Evolutionary conservation across 164 flowering plant genomes (phyloP).

Genomic region (Pachysandra terminalis): DNA sequence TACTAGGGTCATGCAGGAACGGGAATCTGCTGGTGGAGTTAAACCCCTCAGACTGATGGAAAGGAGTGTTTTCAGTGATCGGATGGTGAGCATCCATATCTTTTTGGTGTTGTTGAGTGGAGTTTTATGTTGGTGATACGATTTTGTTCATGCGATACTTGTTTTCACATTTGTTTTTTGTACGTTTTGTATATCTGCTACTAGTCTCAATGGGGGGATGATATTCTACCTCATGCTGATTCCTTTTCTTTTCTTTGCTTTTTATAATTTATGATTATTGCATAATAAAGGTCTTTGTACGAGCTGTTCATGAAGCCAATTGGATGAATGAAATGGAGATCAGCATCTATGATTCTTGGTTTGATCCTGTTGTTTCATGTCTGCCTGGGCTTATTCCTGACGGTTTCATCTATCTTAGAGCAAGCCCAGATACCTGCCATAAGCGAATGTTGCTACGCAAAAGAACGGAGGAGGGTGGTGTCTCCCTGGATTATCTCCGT

Average conservation of each 20-base stretch:
- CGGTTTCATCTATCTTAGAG: constrained; percentile 94
- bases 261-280: background rate
- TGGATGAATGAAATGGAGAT: constrained; percentile 99
- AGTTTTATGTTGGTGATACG: too few relatives aligned
- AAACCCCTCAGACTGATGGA: constrained; percentile 97
- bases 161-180: background rate
- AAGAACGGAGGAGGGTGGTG: constrained; percentile 92
- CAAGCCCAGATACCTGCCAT: constrained; percentile 97
- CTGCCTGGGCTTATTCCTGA: constrained; percentile 96
- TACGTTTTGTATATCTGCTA: too few relatives aligned
- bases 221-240: too few relatives aligned
- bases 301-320: constrained; percentile 98
- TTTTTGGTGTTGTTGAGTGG: too few relatives aligned
- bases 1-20: constrained; percentile 97
- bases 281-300: constrained; percentile 75
- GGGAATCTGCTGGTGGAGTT: constrained; percentile 79
- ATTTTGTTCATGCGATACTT: background rate
- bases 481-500: constrained; percentile 75
- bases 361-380: constrained; percentile 91
- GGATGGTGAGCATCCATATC: constrained; percentile 60
- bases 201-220: too few relatives aligned
- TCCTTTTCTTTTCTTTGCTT: constrained; percentile 7
- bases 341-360: constrained; percentile 98
- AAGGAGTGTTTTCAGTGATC: constrained; percentile 96
- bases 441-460: constrained; percentile 76